Conservation (phyloP, 2,329 filamentous ascomycete species). For the Kalmusia sp. region DNA sequence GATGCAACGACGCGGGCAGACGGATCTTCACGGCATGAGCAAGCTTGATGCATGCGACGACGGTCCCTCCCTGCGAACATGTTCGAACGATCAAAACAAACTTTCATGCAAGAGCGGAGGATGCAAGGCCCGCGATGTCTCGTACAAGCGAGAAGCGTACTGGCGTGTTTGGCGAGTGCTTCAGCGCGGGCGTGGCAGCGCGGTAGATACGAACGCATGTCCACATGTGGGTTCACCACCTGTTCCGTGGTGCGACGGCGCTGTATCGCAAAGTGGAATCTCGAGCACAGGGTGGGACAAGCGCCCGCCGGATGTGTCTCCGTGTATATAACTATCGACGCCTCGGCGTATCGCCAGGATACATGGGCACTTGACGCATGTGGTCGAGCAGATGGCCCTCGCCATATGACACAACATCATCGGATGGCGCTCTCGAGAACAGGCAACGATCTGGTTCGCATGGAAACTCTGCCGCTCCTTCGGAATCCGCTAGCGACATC, state of each 20-base stretch:
- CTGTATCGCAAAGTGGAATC: not conserved
- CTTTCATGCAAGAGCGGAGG: constrained; percentile 18
- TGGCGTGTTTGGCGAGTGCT: constrained; percentile 12
- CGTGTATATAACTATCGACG: not conserved
- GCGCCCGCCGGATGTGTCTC: not conserved
- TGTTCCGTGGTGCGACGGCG: not conserved
- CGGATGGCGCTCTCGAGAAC: not conserved
- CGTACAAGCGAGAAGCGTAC: constrained; percentile 4
- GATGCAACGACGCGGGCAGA: constrained; percentile 4
- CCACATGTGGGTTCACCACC: not conserved
- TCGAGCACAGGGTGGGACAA: not conserved
- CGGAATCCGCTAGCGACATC: constrained; percentile 1
- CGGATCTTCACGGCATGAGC: constrained; percentile 14
- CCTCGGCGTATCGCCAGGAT: not conserved
- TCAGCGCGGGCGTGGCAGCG: constrained; percentile 1
- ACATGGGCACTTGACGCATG: not conserved
- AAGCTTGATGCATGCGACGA: constrained; percentile 12
- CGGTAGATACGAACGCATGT: no score
- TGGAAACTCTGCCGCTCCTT: not conserved
- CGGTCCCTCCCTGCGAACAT: constrained; percentile 34
- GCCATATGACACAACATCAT: not conserved
- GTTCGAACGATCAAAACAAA: constrained; percentile 33
- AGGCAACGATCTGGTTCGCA: constrained; percentile 1
- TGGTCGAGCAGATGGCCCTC: not conserved
- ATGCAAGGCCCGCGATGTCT: constrained; percentile 18